phyloP scores from a whole-genome alignment of 2,329 filamentous ascomycete genomes.

The Penicillium concentricum region DNA sequence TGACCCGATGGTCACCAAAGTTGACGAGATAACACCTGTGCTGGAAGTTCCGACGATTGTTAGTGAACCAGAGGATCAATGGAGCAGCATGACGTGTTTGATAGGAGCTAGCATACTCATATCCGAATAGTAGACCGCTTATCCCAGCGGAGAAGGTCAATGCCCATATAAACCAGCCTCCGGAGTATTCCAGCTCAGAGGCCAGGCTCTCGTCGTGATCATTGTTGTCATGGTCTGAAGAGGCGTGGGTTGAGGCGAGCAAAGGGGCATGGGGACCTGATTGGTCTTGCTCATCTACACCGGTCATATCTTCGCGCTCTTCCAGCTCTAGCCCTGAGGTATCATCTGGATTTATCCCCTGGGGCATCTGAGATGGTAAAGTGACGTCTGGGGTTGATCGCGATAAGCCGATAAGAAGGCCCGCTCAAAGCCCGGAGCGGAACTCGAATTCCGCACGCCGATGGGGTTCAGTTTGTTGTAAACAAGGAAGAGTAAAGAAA shows the following conservation, averaged over 20 bases:
- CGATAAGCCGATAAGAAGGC: slow-evolving; percentile 14
- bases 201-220: slow-evolving; percentile 7
- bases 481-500: neutral
- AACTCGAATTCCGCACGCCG: neutral
- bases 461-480: neutral
- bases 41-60: slow-evolving; percentile 32
- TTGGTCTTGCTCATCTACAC: slow-evolving; percentile 22
- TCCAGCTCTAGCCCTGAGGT: slow-evolving; percentile 5
- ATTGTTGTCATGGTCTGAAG: slow-evolving; percentile 11
- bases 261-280: slow-evolving; percentile 32
- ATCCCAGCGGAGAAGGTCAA: slow-evolving; percentile 59
- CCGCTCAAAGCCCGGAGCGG: slow-evolving; percentile 14
- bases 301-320: slow-evolving; percentile 25
- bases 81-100: neutral
- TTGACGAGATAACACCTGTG: slow-evolving; percentile 62
- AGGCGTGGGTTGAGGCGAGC: slow-evolving; percentile 22
- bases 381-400: slow-evolving; percentile 12
- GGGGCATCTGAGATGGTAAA: neutral
- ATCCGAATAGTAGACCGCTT: slow-evolving; percentile 60
- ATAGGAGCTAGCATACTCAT: slow-evolving; percentile 48
- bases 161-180: slow-evolving; percentile 53
- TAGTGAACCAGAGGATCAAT: slow-evolving; percentile 1
- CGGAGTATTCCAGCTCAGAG: slow-evolving; percentile 21
- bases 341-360: slow-evolving; percentile 7
- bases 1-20: slow-evolving; percentile 55